Evolutionary conservation across 805 yeast genomes (phyloP), one percentile per base, ranked within the genome.

Genomic region (Metschnikowia sp.): DNA sequence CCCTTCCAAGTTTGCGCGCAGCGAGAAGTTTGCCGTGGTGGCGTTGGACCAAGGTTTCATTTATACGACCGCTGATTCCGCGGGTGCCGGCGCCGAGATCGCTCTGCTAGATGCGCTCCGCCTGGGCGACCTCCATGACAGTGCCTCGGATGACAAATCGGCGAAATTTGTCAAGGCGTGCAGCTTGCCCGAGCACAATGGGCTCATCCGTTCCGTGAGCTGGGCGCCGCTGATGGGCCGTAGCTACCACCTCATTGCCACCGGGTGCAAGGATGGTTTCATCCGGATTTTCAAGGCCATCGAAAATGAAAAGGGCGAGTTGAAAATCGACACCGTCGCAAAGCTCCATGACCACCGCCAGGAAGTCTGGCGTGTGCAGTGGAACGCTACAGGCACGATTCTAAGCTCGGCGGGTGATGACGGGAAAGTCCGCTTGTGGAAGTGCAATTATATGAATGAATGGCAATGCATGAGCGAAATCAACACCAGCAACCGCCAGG

Each of bases 151-250:
- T 10, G 49, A 38, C 18, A 33, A 33, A 22, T 54, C 57, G 31
- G 51, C 56, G 12, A 83, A 78, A 58, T 74, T 79, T 52, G 70
- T 72, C 10, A 74, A 78, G 45, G 82, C 82, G 0, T 81, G 86
- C 32, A 80, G 79, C 50, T 71, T 92, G 22, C 86, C 90, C 2
- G 97, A 89, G 35, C 97, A 91, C 62, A 77, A 79, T 45, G 96
- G 96, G 2, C 74, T 92, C 36, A 88, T 92, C 32, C 75, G 98
- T 59, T 86, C 90, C 13, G 88, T 91, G 5, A 77, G 91, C 30
- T 92, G 99, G 99, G 98, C 98, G 0, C 97, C 98, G 3, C 82
- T 95, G 0, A 88, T 91, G 85, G 98, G 98, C 2, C 74, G 96
- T 55, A 82, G 84, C 53, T 88, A 81, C 63, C 96, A 92, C 57